Percentiles rank a stretch among this genome's conserved stretches.
Evolutionary conservation across 257 asterid species (phyloP).

Genomic region (Primulina huaijiensis): DNA sequence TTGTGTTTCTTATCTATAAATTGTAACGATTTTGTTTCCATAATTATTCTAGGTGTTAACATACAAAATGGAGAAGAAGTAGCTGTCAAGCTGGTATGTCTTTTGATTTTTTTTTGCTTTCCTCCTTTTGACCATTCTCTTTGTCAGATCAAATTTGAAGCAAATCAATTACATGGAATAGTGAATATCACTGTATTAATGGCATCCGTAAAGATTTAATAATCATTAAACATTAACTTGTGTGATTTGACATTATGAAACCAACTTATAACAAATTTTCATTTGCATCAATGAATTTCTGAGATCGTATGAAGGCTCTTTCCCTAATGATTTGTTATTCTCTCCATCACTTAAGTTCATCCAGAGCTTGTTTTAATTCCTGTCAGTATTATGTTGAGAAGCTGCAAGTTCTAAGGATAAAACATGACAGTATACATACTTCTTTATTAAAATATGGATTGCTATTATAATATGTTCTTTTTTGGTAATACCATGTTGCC

Average conservation of each 20-base stretch:
- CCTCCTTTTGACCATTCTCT: not conserved
- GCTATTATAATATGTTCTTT: not conserved
- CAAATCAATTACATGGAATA: not conserved
- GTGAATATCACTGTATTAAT: not conserved
- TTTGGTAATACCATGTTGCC: constrained; percentile 12
- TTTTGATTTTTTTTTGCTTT: not conserved
- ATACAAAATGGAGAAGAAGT: constrained; percentile 68
- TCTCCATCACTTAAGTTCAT: not conserved
- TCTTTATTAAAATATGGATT: not conserved
- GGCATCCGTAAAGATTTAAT: too few relatives aligned
- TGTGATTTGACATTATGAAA: too few relatives aligned
- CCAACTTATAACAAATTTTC: too few relatives aligned
- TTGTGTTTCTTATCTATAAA: not conserved
- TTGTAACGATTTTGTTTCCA: constrained; percentile 9
- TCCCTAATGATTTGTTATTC: not conserved
- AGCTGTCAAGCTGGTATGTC: constrained; percentile 53
- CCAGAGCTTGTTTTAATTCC: not conserved
- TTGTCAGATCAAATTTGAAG: not conserved
- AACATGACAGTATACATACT: not conserved
- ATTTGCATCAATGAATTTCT: too few relatives aligned
- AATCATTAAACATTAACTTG: too few relatives aligned
- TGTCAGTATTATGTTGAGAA: not conserved
- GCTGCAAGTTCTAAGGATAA: not conserved
- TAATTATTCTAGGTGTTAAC: constrained; percentile 45
- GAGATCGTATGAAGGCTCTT: too few relatives aligned